Conservation (phyloP, 345 rosid species). For the Corymbia maculata region DNA sequence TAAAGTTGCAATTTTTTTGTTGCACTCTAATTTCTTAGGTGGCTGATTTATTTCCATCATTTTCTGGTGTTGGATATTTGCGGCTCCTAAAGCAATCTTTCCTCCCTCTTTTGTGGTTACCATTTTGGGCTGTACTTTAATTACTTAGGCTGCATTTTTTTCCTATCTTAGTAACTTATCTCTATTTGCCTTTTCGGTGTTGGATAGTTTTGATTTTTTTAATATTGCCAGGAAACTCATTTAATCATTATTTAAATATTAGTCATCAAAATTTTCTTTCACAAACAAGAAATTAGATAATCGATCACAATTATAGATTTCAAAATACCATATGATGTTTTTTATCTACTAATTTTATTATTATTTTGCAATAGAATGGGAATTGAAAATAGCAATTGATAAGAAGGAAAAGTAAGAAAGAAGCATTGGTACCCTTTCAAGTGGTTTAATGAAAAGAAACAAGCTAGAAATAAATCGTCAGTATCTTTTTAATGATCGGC, state of each 20-base stretch:
- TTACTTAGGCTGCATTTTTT: not conserved
- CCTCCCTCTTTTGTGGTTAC: not conserved
- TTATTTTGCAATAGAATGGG: too few species aligned
- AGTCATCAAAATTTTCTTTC: not conserved
- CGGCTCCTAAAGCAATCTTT: not conserved
- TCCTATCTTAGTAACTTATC: not conserved
- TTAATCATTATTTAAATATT: not conserved
- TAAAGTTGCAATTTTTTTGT: not conserved
- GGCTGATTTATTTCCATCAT: not conserved
- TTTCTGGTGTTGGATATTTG: too few species aligned
- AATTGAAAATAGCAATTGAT: too few species aligned
- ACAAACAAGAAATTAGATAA: not conserved
- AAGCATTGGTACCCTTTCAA: too few species aligned
- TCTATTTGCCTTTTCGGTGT: not conserved
- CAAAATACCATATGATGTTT: not conserved
- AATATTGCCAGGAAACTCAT: not conserved
- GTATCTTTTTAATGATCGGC: too few species aligned
- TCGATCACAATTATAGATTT: not conserved
- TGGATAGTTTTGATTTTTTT: not conserved
- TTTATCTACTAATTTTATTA: too few species aligned
- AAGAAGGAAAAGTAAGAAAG: too few species aligned
- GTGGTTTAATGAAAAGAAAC: too few species aligned
- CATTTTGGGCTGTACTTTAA: not conserved
- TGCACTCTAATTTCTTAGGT: not conserved
- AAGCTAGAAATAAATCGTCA: too few species aligned